These are phyloP conservation scores for Cryphonectria japonica DNA, from an alignment of 2,329 filamentous ascomycete species.

Conservation along the genomic window DNA sequence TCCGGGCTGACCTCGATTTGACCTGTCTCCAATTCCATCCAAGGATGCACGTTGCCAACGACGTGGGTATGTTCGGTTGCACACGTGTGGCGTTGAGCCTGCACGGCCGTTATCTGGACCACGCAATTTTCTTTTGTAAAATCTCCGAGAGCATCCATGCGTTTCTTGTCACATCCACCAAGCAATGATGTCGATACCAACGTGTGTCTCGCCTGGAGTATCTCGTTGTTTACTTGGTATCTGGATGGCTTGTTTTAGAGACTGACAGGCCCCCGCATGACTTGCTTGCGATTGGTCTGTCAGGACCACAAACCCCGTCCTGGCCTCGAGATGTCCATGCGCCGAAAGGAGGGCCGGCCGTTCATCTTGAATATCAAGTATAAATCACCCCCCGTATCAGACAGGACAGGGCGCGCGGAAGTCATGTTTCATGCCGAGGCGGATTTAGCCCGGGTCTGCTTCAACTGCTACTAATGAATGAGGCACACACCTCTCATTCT, in stretches of 20 bases:
- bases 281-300: conserved; percentile 24
- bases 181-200: conserved; percentile 1
- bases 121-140: neutral
- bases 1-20: conserved; percentile 9
- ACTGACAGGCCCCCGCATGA: conserved; percentile 7
- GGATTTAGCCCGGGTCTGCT: conserved; percentile 20
- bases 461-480: conserved; percentile 16
- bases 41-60: neutral
- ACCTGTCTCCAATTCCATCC: neutral
- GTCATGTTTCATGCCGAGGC: conserved; percentile 20
- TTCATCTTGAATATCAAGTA: conserved; percentile 10
- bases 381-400: conserved; percentile 23
- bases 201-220: neutral
- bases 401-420: conserved; percentile 14
- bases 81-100: conserved; percentile 6
- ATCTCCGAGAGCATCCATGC: neutral
- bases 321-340: conserved; percentile 16
- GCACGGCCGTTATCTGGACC: neutral
- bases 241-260: neutral
- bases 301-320: conserved; percentile 17
- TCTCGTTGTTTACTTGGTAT: neutral
- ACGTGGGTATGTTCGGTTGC: neutral
- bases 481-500: neutral
- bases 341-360: conserved; percentile 14
- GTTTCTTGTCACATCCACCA: neutral